phyloP scores from a whole-genome alignment of 441 rosid genomes.

The Jatropha podagrica region DNA sequence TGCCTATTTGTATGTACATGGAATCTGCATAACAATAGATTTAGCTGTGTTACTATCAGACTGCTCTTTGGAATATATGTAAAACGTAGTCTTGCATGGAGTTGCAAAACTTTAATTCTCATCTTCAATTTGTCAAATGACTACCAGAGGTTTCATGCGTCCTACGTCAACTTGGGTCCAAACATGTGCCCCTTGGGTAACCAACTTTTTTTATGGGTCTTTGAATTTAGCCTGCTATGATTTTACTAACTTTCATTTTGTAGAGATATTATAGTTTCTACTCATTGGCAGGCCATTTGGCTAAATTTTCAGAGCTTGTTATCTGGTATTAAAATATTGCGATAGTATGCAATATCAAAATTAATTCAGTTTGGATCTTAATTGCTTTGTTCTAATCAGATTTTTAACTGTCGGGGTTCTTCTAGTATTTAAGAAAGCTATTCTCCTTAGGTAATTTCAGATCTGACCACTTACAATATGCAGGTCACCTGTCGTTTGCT shows the following conservation, averaged over 20 bases:
- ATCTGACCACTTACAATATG: conserved; percentile 26
- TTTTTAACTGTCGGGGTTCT: neutral
- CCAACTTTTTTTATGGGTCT: neutral
- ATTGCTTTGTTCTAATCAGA: neutral
- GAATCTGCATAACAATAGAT: neutral
- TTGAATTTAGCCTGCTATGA: neutral
- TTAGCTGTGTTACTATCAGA: neutral
- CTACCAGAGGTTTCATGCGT: too few relatives aligned
- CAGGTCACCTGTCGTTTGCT: conserved; percentile 92
- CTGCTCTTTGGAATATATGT: neutral
- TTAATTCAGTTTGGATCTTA: conserved; percentile 6
- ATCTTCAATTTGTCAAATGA: neutral
- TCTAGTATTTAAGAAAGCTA: conserved; percentile 10
- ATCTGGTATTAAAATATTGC: neutral
- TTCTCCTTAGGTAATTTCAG: conserved; percentile 12
- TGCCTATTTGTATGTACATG: too few relatives aligned
- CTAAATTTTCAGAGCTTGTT: neutral
- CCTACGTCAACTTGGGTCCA: neutral
- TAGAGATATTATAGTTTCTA: neutral
- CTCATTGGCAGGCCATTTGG: neutral
- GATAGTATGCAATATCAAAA: neutral
- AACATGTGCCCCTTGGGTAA: neutral
- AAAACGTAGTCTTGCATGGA: neutral
- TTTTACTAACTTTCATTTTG: too few relatives aligned
- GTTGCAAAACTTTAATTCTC: neutral